phyloP scores from a whole-genome alignment of 2,329 filamentous ascomycete genomes.

The Cercospora sp. region DNA sequence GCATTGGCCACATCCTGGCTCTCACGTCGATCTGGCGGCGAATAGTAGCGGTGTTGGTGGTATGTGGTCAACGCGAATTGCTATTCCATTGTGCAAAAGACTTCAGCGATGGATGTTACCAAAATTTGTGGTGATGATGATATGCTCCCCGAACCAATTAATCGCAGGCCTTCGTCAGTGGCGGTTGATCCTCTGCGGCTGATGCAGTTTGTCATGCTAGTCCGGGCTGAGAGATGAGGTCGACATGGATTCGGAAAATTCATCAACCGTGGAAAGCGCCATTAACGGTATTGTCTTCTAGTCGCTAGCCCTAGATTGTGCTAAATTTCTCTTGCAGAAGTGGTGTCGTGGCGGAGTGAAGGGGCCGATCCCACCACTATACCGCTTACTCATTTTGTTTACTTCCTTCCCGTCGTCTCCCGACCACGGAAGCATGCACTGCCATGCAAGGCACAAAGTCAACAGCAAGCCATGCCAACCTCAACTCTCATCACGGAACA shows the following conservation, averaged over 20 bases:
- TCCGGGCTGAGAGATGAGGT: not conserved
- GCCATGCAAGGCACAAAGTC: not conserved
- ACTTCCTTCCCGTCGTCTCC: not conserved
- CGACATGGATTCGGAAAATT: not conserved
- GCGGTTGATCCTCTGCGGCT: not conserved
- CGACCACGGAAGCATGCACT: not conserved
- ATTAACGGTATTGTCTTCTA: not conserved
- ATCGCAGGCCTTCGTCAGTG: not conserved
- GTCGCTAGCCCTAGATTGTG: not conserved
- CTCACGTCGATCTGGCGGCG: not conserved
- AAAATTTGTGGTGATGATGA: not conserved
- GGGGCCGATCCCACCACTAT: not conserved
- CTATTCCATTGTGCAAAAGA: not conserved
- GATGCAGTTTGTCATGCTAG: not conserved
- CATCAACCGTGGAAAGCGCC: not conserved
- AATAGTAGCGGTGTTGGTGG: not conserved
- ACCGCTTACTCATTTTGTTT: not conserved
- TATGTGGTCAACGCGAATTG: not conserved
- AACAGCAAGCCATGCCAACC: not conserved
- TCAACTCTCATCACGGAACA: constrained; percentile 16
- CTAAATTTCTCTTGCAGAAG: not conserved
- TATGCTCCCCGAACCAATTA: not conserved
- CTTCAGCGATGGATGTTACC: not conserved
- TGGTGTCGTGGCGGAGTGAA: not conserved
- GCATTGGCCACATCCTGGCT: not conserved